These are phyloP conservation scores for Lanmaoa rubissima DNA, from an alignment of 768 basidiomycete genomes.

Conservation along the genomic window DNA sequence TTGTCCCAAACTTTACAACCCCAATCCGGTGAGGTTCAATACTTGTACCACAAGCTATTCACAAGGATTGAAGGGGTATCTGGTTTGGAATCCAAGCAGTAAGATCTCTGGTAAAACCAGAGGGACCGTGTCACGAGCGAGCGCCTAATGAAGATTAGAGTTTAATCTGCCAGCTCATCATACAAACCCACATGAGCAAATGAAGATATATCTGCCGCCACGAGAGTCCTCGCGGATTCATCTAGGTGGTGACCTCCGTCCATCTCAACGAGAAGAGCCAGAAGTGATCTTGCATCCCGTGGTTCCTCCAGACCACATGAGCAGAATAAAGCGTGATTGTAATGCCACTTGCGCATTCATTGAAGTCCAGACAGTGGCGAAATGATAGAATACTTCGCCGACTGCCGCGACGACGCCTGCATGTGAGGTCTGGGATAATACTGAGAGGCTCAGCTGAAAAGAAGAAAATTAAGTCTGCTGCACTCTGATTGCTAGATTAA, in stretches of 20 bases:
- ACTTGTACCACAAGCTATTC: constrained; percentile 80
- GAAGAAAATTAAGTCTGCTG: constrained; percentile 2
- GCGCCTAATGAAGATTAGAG: constrained; percentile 31
- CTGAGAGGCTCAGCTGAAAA: constrained; percentile 49
- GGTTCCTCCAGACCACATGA: constrained; percentile 60
- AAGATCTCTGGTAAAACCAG: constrained; percentile 59
- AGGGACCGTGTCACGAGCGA: constrained; percentile 40
- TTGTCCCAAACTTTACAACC: constrained; percentile 86
- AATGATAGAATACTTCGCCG: constrained; percentile 70
- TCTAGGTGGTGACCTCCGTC: constrained; percentile 60
- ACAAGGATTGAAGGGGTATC: constrained; percentile 71
- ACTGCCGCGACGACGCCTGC: constrained; percentile 56
- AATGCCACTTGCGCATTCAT: constrained; percentile 61
- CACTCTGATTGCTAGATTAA: background rate
- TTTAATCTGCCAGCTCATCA: background rate
- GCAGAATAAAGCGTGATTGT: constrained; percentile 58
- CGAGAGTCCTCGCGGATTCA: constrained; percentile 52
- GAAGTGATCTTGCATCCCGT: constrained; percentile 63
- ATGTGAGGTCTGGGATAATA: constrained; percentile 53
- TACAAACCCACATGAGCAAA: constrained; percentile 55
- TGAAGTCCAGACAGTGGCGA: constrained; percentile 72
- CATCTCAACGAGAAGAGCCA: constrained; percentile 63
- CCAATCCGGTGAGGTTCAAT: constrained; percentile 70
- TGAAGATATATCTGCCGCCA: constrained; percentile 55
- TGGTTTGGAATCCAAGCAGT: constrained; percentile 54